Percentiles rank a stretch among this genome's conserved stretches.
These are phyloP conservation scores for Xerocomus amazonicus DNA, from an alignment of 1,284 basidiomycete genomes.

Conservation along the genomic window DNA sequence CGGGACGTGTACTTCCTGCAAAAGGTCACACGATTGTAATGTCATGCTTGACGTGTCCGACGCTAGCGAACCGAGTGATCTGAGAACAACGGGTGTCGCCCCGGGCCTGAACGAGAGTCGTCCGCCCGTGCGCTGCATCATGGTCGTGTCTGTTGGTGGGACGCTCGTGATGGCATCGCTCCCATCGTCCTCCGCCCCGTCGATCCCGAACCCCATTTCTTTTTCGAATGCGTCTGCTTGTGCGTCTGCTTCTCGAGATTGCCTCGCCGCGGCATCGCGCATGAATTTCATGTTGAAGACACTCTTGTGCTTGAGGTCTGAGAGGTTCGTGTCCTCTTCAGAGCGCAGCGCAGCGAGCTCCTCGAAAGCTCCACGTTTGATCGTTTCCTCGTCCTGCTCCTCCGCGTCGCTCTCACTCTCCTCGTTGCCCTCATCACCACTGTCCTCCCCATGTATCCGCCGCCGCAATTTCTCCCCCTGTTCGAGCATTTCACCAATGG, in stretches of 20 bases:
- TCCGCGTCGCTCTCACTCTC: conserved; percentile 46
- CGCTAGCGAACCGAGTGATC: conserved; percentile 43
- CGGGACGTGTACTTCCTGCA: conserved; percentile 27
- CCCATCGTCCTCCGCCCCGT: conserved; percentile 38
- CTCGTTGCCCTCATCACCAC: conserved; percentile 42
- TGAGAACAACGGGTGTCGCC: conserved; percentile 17
- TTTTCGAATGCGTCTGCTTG: conserved; percentile 68
- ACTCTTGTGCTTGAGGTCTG: conserved; percentile 49
- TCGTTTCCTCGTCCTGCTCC: conserved; percentile 43
- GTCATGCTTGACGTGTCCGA: conserved; percentile 71
- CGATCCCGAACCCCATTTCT: conserved; percentile 52
- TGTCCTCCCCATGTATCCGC: conserved; percentile 65
- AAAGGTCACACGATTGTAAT: conserved; percentile 56
- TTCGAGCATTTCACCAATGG: conserved; percentile 77
- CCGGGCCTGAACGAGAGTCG: conserved; percentile 56
- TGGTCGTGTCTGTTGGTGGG: conserved; percentile 27
- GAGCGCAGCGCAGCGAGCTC: conserved; percentile 54
- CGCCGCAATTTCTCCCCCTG: conserved; percentile 67
- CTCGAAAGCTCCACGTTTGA: conserved; percentile 69
- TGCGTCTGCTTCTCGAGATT: conserved; percentile 53
- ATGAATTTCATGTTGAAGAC: conserved; percentile 95
- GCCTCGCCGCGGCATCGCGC: conserved; percentile 80
- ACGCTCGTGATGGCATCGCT: conserved; percentile 35
- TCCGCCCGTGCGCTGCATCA: conserved; percentile 54
- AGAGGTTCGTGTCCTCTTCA: conserved; percentile 32